A percentile compares a stretch with the other conserved stretches of the same genome.
phyloP scores from a whole-genome alignment of 2,329 filamentous ascomycete genomes.

The Hirsutella minnesotensis region DNA sequence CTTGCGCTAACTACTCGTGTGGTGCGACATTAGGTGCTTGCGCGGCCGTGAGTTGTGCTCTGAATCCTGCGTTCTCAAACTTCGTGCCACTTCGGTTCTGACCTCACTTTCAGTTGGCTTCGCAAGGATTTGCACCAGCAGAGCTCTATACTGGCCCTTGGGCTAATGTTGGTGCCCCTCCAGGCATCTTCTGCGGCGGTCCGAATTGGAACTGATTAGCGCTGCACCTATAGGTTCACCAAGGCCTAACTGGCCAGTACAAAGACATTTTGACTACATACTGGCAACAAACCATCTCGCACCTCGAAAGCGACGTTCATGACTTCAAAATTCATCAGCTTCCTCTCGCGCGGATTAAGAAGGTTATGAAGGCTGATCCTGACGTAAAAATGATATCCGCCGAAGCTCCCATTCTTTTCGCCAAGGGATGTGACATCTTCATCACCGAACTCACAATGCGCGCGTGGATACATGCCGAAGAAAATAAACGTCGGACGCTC shows the following conservation, averaged over 20 bases:
- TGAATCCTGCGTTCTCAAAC: not conserved
- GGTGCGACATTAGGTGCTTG: slow-evolving; percentile 27
- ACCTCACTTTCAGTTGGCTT: slow-evolving; percentile 54
- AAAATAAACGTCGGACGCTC: slow-evolving; percentile 92
- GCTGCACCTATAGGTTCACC: slow-evolving; percentile 61
- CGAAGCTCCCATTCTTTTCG: slow-evolving; percentile 93
- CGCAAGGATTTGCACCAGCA: slow-evolving; percentile 78
- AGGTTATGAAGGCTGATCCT: slow-evolving; percentile 98
- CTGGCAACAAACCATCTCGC: slow-evolving; percentile 97
- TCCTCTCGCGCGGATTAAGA: slow-evolving; percentile 96
- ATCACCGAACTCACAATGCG: slow-evolving; percentile 99
- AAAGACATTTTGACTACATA: slow-evolving; percentile 97
- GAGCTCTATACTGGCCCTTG: slow-evolving; percentile 90
- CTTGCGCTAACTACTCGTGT: no score
- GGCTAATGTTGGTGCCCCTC: slow-evolving; percentile 64
- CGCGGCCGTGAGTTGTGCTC: slow-evolving; percentile 25
- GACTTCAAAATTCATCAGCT: slow-evolving; percentile 98
- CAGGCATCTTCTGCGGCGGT: not conserved
- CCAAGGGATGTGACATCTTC: slow-evolving; percentile 98
- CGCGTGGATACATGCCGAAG: slow-evolving; percentile 97
- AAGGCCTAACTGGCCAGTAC: slow-evolving; percentile 84
- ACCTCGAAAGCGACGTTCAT: slow-evolving; percentile 87
- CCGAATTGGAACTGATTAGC: not conserved
- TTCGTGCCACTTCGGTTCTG: slow-evolving; percentile 10
- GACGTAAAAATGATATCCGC: slow-evolving; percentile 99